Conservation (phyloP, 2,329 filamentous ascomycete genomes). For the Trichoderma koningiopsis region DNA sequence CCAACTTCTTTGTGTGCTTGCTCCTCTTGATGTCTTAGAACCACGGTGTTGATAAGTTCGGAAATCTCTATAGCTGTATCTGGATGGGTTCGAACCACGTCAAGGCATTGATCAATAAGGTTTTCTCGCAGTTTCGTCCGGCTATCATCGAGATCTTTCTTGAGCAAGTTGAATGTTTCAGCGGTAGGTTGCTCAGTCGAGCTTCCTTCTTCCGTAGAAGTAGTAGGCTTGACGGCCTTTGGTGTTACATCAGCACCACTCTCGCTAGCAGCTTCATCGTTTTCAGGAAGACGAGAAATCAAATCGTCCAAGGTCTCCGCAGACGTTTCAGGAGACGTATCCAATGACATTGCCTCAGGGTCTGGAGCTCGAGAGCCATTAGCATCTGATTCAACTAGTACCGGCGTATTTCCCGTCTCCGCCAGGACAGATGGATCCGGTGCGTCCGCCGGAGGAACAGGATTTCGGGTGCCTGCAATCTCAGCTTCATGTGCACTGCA, state of each 20-base stretch:
- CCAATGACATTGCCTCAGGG: conserved; percentile 44
- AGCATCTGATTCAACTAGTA: conserved; percentile 33
- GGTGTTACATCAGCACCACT: conserved; percentile 30
- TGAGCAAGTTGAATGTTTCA: conserved; percentile 41
- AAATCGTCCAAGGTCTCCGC: conserved; percentile 37
- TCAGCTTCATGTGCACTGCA: conserved; percentile 65
- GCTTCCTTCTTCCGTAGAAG: conserved; percentile 26
- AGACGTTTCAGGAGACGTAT: conserved; percentile 36
- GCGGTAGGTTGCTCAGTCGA: conserved; percentile 28
- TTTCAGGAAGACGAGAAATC: conserved; percentile 32
- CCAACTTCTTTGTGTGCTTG: conserved; percentile 71
- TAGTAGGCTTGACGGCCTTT: conserved; percentile 22
- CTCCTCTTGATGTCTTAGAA: conserved; percentile 59
- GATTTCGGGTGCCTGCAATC: conserved; percentile 62
- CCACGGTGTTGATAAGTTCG: conserved; percentile 78
- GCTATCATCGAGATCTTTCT: conserved; percentile 79
- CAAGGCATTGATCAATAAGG: conserved; percentile 85
- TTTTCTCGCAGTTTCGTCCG: conserved; percentile 72
- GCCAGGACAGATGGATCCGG: conserved; percentile 39
- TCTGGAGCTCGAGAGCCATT: conserved; percentile 35
- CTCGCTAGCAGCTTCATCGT: conserved; percentile 30
- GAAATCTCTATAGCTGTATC: conserved; percentile 88
- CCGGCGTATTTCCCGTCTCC: conserved; percentile 28
- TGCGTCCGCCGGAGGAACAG: conserved; percentile 65
- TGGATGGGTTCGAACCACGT: conserved; percentile 85